A percentile compares a stretch with the other conserved stretches of the same genome.
Conservation (phyloP, 2,329 filamentous ascomycete species). For the Nigrospora sphaerica region DNA sequence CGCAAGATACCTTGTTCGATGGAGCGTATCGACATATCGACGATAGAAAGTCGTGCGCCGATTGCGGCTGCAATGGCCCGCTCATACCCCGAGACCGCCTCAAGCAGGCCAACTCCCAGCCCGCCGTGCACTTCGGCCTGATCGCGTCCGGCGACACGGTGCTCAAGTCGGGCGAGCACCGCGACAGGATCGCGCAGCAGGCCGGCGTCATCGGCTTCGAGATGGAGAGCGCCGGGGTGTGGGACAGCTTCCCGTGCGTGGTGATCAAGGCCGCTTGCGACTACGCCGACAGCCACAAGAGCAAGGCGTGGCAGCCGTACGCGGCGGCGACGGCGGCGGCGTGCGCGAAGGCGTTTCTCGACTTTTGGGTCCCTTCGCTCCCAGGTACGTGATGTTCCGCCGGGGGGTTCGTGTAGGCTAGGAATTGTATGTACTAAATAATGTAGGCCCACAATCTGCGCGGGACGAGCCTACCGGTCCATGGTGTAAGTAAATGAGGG, state of each 20-base stretch:
- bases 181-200: conserved; percentile 23
- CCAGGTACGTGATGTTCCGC: too few relatives aligned
- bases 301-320: conserved; percentile 24
- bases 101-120: conserved; percentile 6
- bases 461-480: too few relatives aligned
- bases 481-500: too few relatives aligned
- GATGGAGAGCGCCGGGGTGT: conserved; percentile 23
- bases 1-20: conserved; percentile 10
- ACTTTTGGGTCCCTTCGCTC: not conserved
- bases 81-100: conserved; percentile 10
- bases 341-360: conserved; percentile 10
- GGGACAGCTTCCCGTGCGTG: conserved; percentile 20
- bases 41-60: conserved; percentile 2
- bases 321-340: conserved; percentile 20
- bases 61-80: conserved; percentile 10
- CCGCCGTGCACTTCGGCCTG: conserved; percentile 25
- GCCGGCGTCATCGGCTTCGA: conserved; percentile 22
- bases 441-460: too few relatives aligned
- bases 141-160: conserved; percentile 32
- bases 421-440: too few relatives aligned
- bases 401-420: too few relatives aligned
- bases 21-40: conserved; percentile 7
- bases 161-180: conserved; percentile 27
- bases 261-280: conserved; percentile 29
- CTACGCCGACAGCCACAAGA: conserved; percentile 31